A percentile compares a stretch with the other conserved stretches of the same genome.
Conservation (phyloP, 2,329 filamentous ascomycete species). For the Pseudofabraea citricarpa region DNA sequence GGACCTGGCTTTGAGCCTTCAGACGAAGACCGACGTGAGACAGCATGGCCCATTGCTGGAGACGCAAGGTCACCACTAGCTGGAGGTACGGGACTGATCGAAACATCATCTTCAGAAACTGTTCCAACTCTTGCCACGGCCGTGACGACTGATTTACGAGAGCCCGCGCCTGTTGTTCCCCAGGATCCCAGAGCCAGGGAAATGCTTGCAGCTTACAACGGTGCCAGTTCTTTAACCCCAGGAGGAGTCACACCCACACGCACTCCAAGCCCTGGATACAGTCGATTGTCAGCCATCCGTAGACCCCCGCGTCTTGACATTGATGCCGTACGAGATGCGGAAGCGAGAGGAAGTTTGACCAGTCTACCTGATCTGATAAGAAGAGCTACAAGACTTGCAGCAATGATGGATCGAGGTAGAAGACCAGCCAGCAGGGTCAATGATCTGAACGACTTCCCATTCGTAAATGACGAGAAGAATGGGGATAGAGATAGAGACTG, state of each 20-base stretch:
- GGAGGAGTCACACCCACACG: slow-evolving; percentile 6
- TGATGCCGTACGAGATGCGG: slow-evolving; percentile 73
- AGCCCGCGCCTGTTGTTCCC: slow-evolving; percentile 13
- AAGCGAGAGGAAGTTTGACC: slow-evolving; percentile 83
- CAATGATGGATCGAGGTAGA: slow-evolving; percentile 80
- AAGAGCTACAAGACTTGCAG: slow-evolving; percentile 79
- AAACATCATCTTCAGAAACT: slow-evolving; percentile 21
- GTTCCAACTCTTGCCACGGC: slow-evolving; percentile 16
- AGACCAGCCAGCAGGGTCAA: slow-evolving; percentile 56
- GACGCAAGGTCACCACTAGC: slow-evolving; percentile 20
- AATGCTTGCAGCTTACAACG: slow-evolving; percentile 46
- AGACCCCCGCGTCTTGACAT: slow-evolving; percentile 75
- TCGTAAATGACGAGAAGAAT: slow-evolving; percentile 21
- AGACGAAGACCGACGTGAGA: slow-evolving; percentile 2
- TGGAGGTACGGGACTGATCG: slow-evolving; percentile 22
- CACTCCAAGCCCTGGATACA: slow-evolving; percentile 25
- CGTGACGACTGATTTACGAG: slow-evolving; percentile 9
- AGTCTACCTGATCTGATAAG: slow-evolving; percentile 88
- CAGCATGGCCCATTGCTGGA: slow-evolving; percentile 20
- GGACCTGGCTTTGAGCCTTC: neutral
- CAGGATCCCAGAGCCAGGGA: slow-evolving; percentile 35
- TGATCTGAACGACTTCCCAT: slow-evolving; percentile 46
- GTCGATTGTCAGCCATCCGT: slow-evolving; percentile 49
- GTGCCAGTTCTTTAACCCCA: slow-evolving; percentile 29
- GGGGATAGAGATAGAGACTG: slow-evolving; percentile 10